Conservation (phyloP, 2,329 filamentous ascomycete species). For the Incumbomyces delicatus region DNA sequence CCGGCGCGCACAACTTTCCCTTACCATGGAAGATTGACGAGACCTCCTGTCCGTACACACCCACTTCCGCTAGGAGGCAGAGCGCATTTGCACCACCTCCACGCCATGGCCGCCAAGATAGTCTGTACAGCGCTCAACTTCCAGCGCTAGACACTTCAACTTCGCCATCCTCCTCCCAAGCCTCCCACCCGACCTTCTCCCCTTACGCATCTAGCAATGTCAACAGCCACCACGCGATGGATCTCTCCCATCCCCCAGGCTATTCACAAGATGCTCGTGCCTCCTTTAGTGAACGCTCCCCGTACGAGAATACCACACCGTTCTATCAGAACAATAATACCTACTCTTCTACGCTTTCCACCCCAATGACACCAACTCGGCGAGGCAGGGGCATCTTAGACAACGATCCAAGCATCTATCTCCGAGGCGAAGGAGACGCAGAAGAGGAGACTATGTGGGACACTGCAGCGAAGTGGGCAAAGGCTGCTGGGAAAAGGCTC, state of each 20-base stretch:
- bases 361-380: slow-evolving; percentile 8
- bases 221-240: slow-evolving; percentile 8
- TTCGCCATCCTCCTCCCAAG: neutral
- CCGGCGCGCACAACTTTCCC: neutral
- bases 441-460: slow-evolving; percentile 23
- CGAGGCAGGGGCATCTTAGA: slow-evolving; percentile 15
- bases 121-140: neutral
- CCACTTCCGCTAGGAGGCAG: slow-evolving; percentile 8
- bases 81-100: slow-evolving; percentile 2
- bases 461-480: slow-evolving; percentile 21
- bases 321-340: slow-evolving; percentile 6
- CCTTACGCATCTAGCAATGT: slow-evolving; percentile 6
- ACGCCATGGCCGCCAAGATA: slow-evolving; percentile 10
- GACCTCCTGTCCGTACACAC: slow-evolving; percentile 4
- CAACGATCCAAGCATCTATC: slow-evolving; percentile 53
- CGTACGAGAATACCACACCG: slow-evolving; percentile 6
- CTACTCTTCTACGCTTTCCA: slow-evolving; percentile 2
- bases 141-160: slow-evolving; percentile 1
- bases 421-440: slow-evolving; percentile 50
- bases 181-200: slow-evolving; percentile 2
- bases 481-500: slow-evolving; percentile 23
- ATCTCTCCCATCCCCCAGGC: slow-evolving; percentile 24
- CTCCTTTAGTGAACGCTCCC: slow-evolving; percentile 15
- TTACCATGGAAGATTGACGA: slow-evolving; percentile 1
- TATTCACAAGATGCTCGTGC: slow-evolving; percentile 23